phyloP scores from a whole-genome alignment of 768 basidiomycete genomes.

The Xerocomus potaroensis region DNA sequence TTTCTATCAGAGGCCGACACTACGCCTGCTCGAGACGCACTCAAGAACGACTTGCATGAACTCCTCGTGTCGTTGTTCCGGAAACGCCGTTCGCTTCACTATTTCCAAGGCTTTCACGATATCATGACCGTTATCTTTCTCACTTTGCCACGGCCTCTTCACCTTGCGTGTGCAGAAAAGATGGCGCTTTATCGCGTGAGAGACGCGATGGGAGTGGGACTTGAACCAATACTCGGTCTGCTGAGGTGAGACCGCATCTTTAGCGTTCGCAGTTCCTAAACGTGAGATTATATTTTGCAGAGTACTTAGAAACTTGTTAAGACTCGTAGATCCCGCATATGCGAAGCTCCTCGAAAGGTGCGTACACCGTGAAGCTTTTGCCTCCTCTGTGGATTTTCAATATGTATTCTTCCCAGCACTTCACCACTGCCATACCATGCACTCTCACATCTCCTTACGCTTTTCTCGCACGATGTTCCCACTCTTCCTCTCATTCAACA shows the following conservation, averaged over 20 bases:
- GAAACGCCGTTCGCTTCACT: conserved; percentile 65
- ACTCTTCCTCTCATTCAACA: conserved; percentile 87
- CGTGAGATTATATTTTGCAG: conserved; percentile 33
- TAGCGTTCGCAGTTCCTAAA: not conserved
- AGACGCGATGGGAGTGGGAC: conserved; percentile 82
- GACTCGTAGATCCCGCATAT: conserved; percentile 64
- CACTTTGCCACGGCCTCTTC: conserved; percentile 60
- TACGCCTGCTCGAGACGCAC: conserved; percentile 37
- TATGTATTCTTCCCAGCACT: conserved; percentile 37
- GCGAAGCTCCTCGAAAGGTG: conserved; percentile 67
- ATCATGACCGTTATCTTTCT: conserved; percentile 82
- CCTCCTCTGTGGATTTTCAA: not conserved
- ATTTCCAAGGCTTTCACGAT: conserved; percentile 94
- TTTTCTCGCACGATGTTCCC: conserved; percentile 91
- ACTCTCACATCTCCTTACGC: conserved; percentile 82
- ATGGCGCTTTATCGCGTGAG: conserved; percentile 44
- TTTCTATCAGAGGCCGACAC: conserved; percentile 15
- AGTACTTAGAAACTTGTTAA: conserved; percentile 69
- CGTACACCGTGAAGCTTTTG: too few relatives aligned
- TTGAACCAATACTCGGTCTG: conserved; percentile 83
- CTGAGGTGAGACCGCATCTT: conserved; percentile 45
- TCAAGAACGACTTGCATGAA: conserved; percentile 63
- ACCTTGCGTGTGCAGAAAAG: conserved; percentile 46
- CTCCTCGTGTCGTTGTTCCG: conserved; percentile 76
- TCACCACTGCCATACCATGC: conserved; percentile 87